Evolutionary conservation across 371 early-diverging fungal genomes (phyloP).

Genomic region (Apophysomyces ossiformis): DNA sequence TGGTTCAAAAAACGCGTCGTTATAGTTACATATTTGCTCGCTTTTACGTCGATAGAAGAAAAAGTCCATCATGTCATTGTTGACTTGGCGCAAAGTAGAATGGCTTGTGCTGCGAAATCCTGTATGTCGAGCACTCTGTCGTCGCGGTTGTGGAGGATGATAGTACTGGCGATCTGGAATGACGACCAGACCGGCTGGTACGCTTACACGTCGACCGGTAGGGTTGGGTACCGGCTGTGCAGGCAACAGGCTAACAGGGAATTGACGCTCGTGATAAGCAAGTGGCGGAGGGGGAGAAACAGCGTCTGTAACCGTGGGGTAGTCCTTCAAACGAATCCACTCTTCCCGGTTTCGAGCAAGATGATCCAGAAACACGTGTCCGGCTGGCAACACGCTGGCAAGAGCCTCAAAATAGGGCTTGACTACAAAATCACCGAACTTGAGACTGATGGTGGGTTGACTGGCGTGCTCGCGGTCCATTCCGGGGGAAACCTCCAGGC

Average conservation of each 20-base stretch:
- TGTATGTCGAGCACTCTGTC: background rate
- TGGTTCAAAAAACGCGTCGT: conserved; percentile 3
- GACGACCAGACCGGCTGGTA: conserved; percentile 35
- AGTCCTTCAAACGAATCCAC: conserved; percentile 17
- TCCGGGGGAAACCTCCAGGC: conserved; percentile 74
- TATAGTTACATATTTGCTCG: background rate
- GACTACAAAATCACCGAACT: conserved; percentile 76
- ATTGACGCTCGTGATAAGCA: conserved; percentile 12
- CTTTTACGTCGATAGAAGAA: conserved; percentile 2
- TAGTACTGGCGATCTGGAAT: conserved; percentile 25
- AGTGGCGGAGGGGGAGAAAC: conserved; percentile 12
- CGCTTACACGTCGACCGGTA: conserved; percentile 32
- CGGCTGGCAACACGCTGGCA: conserved; percentile 62
- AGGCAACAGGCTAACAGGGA: conserved; percentile 13
- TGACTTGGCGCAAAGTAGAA: conserved; percentile 2
- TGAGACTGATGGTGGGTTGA: conserved; percentile 68
- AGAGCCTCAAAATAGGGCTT: conserved; percentile 75
- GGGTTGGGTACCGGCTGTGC: conserved; percentile 9
- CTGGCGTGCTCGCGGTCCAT: conserved; percentile 74
- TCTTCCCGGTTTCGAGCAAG: conserved; percentile 18
- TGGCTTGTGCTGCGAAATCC: conserved; percentile 7
- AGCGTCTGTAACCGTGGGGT: conserved; percentile 1
- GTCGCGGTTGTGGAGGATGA: conserved; percentile 2
- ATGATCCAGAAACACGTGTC: conserved; percentile 23
- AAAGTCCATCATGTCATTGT: conserved; percentile 5